These are phyloP conservation scores for Trametes gibbosa DNA, from an alignment of 768 basidiomycete genomes.

Conservation along the genomic window DNA sequence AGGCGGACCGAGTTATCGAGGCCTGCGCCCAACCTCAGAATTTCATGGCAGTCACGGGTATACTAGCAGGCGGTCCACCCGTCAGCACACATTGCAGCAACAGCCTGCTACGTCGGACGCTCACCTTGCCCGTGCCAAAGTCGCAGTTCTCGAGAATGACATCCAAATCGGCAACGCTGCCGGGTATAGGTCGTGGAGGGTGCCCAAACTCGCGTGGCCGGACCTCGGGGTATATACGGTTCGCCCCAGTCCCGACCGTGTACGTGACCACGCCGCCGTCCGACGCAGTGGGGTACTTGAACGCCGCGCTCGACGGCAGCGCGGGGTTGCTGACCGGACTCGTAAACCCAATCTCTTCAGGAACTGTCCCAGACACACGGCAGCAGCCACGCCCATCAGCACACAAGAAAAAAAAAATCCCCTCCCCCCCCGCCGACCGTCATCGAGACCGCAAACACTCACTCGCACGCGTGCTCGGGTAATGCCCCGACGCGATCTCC, in stretches of 20 bases:
- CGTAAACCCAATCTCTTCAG: slow-evolving; percentile 62
- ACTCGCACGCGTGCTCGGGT: slow-evolving; percentile 91
- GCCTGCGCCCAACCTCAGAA: slow-evolving; percentile 88
- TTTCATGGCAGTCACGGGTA: slow-evolving; percentile 94
- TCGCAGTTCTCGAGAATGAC: slow-evolving; percentile 90
- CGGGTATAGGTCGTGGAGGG: slow-evolving; percentile 82
- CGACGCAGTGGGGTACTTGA: slow-evolving; percentile 44
- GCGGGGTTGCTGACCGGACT: slow-evolving; percentile 65
- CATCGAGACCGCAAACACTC: slow-evolving; percentile 96
- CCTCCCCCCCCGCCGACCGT: no score
- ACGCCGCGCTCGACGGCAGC: slow-evolving; percentile 51
- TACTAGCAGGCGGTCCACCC: slow-evolving; percentile 47
- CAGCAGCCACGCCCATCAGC: background rate
- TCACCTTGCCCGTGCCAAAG: slow-evolving; percentile 74
- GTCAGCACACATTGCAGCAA: slow-evolving; percentile 4
- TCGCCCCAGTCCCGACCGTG: slow-evolving; percentile 72
- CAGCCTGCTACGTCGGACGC: background rate
- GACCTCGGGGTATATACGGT: slow-evolving; percentile 75
- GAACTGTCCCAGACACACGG: slow-evolving; percentile 51
- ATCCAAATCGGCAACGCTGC: slow-evolving; percentile 87
- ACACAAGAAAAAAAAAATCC: slow-evolving; percentile 30
- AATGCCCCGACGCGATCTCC: slow-evolving; percentile 93
- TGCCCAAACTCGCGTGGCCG: slow-evolving; percentile 65
- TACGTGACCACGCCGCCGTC: slow-evolving; percentile 46
- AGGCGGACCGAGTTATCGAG: slow-evolving; percentile 78